Evolutionary conservation across 257 asterid genomes (phyloP).

Genomic region (Nicotiana benthamiana): DNA sequence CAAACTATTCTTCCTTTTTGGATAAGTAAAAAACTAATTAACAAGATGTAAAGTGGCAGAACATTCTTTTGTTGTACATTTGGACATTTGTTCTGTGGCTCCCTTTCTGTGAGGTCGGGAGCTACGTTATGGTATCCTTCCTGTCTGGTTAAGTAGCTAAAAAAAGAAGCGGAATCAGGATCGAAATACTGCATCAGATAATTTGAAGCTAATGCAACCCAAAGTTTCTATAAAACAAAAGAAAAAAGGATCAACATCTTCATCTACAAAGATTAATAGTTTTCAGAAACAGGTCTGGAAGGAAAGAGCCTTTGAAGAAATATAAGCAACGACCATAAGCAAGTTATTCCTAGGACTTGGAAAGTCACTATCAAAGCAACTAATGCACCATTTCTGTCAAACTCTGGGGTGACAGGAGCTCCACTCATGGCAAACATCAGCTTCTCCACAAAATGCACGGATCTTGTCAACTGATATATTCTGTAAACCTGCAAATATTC

Average conservation of each 20-base stretch:
- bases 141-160: no score
- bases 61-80: background rate
- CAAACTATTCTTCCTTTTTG: background rate
- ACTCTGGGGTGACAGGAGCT: conserved; percentile 31
- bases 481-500: conserved; percentile 60
- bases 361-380: conserved; percentile 52
- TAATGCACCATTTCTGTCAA: conserved; percentile 58
- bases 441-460: conserved; percentile 50
- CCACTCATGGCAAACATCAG: conserved; percentile 53
- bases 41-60: background rate
- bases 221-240: background rate
- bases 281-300: conserved; percentile 81
- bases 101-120: no score
- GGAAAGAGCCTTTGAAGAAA: conserved; percentile 92
- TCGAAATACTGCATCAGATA: background rate
- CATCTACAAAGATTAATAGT: conserved; percentile 39
- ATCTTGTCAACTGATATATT: conserved; percentile 76
- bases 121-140: no score
- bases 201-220: background rate
- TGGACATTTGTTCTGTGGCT: background rate
- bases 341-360: conserved; percentile 57
- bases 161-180: background rate
- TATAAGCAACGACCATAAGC: conserved; percentile 91
- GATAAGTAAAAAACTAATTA: background rate
- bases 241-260: background rate